A percentile compares a stretch with the other conserved stretches of the same genome.
phyloP scores from a whole-genome alignment of 2,329 filamentous ascomycete species.

The Cladophialophora chaetospira region DNA sequence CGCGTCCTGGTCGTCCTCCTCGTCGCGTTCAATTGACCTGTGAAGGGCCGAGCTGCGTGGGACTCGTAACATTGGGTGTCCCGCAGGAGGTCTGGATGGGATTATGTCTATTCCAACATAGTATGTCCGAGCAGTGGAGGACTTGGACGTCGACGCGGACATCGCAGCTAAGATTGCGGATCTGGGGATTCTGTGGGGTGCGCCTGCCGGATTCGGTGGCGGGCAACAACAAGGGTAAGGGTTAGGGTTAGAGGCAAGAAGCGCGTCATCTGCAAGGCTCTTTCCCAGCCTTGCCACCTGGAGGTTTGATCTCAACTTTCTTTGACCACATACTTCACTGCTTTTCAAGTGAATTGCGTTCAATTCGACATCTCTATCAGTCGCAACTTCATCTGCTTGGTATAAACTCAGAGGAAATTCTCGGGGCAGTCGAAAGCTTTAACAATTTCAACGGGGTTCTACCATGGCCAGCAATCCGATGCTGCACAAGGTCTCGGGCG shows the following conservation, averaged over 20 bases:
- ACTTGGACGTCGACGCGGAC: background rate
- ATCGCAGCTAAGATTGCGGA: background rate
- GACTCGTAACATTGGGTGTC: background rate
- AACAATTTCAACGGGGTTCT: background rate
- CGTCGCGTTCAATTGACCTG: background rate
- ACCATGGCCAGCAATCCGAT: slow-evolving; percentile 15
- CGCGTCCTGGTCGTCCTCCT: slow-evolving; percentile 14
- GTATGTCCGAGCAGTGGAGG: background rate
- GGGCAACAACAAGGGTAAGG: too few relatives aligned
- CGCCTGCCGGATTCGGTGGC: too few relatives aligned
- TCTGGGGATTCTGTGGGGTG: too few relatives aligned
- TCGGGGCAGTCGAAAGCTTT: too few relatives aligned
- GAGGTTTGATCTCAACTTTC: background rate
- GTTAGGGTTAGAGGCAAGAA: slow-evolving; percentile 3
- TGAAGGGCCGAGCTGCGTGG: background rate
- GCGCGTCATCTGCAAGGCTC: background rate
- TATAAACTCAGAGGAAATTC: too few relatives aligned
- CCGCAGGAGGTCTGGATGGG: background rate
- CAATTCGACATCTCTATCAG: too few relatives aligned
- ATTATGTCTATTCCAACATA: background rate
- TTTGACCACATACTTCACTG: background rate
- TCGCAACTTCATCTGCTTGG: too few relatives aligned
- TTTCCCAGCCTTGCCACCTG: background rate
- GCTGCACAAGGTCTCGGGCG: slow-evolving; percentile 13
- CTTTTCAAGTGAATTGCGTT: too few relatives aligned